Base-by-base conservation (phyloP, 106 monocot genomes). In the Allium sativum region DNA sequence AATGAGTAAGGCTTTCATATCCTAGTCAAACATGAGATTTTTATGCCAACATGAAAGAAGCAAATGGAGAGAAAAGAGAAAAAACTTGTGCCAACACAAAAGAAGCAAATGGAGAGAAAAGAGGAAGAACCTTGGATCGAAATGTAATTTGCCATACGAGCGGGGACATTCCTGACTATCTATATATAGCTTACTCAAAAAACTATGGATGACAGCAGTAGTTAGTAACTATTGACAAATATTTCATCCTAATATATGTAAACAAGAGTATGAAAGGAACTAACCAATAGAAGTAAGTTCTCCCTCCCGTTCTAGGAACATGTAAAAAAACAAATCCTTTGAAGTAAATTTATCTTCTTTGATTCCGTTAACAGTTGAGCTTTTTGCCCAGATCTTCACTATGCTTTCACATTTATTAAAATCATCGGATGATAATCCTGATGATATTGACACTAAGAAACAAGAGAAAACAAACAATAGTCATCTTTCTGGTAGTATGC, bases 251-350 rank as follows among this genome's bases (percentile, higher is more conserved):
- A 31, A 31, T 2, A 11, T 43, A 60, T 21, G 11, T 65, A 13
- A 31, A 22, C n/a, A 51, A 9, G 19, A 10, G 52, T 2, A 16
- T 31, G 31, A 45, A 45, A 4, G 52, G 31, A 3, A 74, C 55
- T 58, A 66, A 91, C 96, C 96, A 98, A 18, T 82, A 75, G 59
- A 78, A 98, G 67, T 91, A 98, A 61, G 96, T 76, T n/a, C 96
- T 74, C 0, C 96, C 96, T 12, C 91, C 96, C 43, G 96, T 98
- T 68, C 96, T 77, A 3, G 96, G 96, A 70, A 98, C 66, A 67
- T 98, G 91, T 20, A 98, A 65, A 73, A 98, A 98, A 73, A 67
- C 48, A 98, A 66, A 69, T 98, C 91, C 61, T 82, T 84, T 78
- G 50, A 92, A 73, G 48, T 74, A 65, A 70, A 69, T 70, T 81